Conservation (phyloP, 257 asterid genomes). For the Solanum verrucosum region DNA sequence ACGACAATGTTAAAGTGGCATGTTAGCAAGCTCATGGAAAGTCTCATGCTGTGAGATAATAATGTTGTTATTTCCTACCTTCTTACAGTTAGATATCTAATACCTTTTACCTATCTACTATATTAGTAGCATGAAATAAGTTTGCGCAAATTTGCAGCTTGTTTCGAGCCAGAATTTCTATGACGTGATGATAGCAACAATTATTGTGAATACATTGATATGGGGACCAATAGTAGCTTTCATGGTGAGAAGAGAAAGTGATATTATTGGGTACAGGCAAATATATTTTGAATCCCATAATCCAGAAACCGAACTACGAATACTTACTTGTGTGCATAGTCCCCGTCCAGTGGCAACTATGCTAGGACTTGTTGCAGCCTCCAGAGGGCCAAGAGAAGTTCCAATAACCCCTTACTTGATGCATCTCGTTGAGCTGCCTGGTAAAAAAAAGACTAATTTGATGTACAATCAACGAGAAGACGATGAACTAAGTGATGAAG, state of each 20-base stretch:
- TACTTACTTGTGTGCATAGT: conserved; percentile 69
- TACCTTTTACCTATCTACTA: neutral
- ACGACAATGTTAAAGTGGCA: neutral
- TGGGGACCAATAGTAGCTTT: conserved; percentile 84
- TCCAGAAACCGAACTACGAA: conserved; percentile 67
- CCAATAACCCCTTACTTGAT: conserved; percentile 72
- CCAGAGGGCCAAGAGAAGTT: conserved; percentile 47
- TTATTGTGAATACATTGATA: conserved; percentile 68
- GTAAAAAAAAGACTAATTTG: conserved; percentile 46
- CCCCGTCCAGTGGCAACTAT: conserved; percentile 89
- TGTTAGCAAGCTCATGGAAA: neutral
- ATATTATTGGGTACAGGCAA: conserved; percentile 61
- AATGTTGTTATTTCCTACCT: neutral
- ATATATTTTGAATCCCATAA: conserved; percentile 55
- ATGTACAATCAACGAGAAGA: conserved; percentile 77
- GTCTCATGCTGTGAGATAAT: neutral
- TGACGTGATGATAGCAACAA: conserved; percentile 61
- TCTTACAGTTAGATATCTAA: neutral
- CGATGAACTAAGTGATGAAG: conserved; percentile 86
- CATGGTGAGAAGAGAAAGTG: conserved; percentile 72
- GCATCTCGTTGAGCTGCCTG: conserved; percentile 92
- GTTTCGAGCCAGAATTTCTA: conserved; percentile 47
- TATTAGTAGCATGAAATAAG: neutral
- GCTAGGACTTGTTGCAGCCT: conserved; percentile 68
- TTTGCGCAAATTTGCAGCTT: conserved; percentile 39